Base-by-base conservation (phyloP, 1,284 basidiomycete genomes). In the Inonotus obliquus region DNA sequence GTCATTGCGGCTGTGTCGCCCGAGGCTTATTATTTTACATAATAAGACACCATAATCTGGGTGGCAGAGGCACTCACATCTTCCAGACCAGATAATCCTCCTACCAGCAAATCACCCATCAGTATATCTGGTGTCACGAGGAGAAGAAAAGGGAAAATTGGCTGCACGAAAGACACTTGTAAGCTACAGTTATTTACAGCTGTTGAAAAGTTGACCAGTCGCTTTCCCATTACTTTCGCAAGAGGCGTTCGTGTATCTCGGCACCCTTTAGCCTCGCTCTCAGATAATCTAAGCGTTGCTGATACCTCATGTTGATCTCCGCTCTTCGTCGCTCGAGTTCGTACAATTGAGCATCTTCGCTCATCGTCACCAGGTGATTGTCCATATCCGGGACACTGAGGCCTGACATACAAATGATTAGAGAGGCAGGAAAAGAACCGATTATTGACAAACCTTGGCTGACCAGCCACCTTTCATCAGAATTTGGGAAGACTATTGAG, bases 201-300 rank as follows among this genome's bases (percentile, higher is more conserved):
- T 32, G 32, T 4, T 9, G 32, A 32, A 4, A 9, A 32, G 32
- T 2, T 7, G 7, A 44, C 41, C n/a, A 44, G 41, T 44, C 41
- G 9, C 17, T n/a, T 4, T 21, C 17, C 41, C 10, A n/a, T 44
- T 25, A 76, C 59, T 70, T 72, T 68, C 72, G 73, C 75, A 85
- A 62, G 61, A 89, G 72, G 70, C 86, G 87, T 74, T 90, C 88
- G 61, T 86, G 84, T 69, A 90, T 72, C 73, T 90, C 86, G 1
- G 87, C 88, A 25, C 84, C 84, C 73, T 88, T 89, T 71, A 90
- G 69, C 71, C 83, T 83, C 56, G 87, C 87, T 51, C 82, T 79
- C 65, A 90, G 73, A 67, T 86, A 89, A 65, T 88, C 86, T 66
- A 90, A 67, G 51, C 87, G 80, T 44, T 79, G 80, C 61, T 84